A percentile compares a stretch with the other conserved stretches of the same genome.
Conservation (phyloP, 208 protist genomes). For the Acanthamoeba royreba region DNA sequence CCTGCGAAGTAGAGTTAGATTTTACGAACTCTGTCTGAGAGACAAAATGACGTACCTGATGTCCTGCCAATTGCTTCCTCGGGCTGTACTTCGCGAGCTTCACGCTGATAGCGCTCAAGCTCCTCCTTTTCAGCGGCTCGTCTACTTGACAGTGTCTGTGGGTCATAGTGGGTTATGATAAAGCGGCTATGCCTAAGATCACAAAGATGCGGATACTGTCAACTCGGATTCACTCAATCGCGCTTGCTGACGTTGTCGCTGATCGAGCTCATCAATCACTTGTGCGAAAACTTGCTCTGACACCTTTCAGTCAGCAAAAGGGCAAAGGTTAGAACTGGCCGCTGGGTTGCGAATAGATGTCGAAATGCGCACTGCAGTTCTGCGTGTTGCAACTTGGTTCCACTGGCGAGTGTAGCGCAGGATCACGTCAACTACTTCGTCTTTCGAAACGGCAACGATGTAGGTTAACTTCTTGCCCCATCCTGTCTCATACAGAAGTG, state of each 20-base stretch:
- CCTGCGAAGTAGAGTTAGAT: neutral
- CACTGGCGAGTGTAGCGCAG: constrained; percentile 58
- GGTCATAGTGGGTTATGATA: neutral
- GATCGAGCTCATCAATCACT: neutral
- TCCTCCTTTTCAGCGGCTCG: neutral
- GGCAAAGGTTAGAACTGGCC: neutral
- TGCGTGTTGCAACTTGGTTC: neutral
- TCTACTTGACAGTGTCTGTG: neutral
- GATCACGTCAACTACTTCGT: constrained; percentile 63
- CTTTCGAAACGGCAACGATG: constrained; percentile 54
- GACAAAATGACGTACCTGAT: neutral
- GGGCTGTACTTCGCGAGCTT: neutral
- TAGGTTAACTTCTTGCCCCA: constrained; percentile 75
- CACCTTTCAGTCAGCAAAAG: neutral
- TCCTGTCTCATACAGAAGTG: constrained; percentile 73
- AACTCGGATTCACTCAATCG: neutral
- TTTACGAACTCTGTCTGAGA: neutral
- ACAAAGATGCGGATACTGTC: neutral
- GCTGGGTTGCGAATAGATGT: neutral
- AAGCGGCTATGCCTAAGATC: neutral
- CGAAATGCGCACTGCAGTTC: neutral
- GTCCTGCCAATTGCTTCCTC: neutral
- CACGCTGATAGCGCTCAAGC: neutral
- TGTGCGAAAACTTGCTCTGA: neutral
- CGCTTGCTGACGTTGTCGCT: neutral